Evolutionary conservation across 192 early-diverging fungal genomes (phyloP), one percentile per base, ranked within the genome.

Genomic region (Coemansia sp.): DNA sequence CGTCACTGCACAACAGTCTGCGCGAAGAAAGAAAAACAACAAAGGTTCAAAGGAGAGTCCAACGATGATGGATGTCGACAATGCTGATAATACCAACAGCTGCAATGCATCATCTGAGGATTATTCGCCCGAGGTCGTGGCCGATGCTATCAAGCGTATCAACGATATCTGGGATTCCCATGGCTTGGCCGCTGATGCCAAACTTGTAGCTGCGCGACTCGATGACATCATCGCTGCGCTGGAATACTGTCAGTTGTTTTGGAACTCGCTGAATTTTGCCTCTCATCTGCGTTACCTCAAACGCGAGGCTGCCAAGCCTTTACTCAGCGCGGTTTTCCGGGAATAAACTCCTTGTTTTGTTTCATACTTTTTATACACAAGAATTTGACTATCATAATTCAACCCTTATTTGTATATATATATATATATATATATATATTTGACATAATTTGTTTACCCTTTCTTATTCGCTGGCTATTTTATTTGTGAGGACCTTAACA

Each of bases 251-350:
- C 78, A 81, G 69, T 53, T 75, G 28, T 75, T 66, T 48, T 81
- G 78, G 78, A 68, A 56, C 66, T 75, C 78, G 69, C 69, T 81
- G 7, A 72, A 81, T 63, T 81, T 81, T 66, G 68, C 78, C 2
- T 66, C 73, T 30, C 78, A 81, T 29, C 28, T 81, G 18, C 65
- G 46, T 18, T 71, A 79, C 45, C 60, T 79, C 4, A 67, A 65
- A 31, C 25, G 30, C 23, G 71, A 79, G 58, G 71, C 71, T 0
- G 2, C 37, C 21, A 77, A 77, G 59, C 69, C 75, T 0, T 59
- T 78, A 2, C 45, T 78, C 1, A 59, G 64, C 34, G 21, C 37
- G n/a, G 70, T 78, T 1, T 78, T 69, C 46, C 69, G 75, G n/a
- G 58, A 71, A 12, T 70, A 65, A 6, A 42, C 13, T 35, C n/a